Conservation (phyloP, 2,329 filamentous ascomycete species). For the Domatiomyces catenatus region DNA sequence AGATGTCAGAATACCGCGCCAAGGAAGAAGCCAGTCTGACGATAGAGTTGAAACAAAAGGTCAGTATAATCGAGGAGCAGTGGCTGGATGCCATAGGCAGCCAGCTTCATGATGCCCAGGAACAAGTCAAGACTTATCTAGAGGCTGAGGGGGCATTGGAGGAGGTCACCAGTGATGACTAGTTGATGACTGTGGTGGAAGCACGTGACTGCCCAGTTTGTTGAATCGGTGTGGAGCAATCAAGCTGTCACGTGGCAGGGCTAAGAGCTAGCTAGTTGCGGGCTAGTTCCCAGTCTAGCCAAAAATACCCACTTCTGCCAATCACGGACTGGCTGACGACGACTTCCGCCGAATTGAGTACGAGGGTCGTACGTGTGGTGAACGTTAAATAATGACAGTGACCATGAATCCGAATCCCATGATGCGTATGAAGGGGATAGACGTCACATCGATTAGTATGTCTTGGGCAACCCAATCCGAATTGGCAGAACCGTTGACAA, state of each 20-base stretch:
- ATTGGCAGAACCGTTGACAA: neutral
- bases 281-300: too few species aligned
- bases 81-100: constrained; percentile 79
- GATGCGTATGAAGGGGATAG: neutral
- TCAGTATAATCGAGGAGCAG: constrained; percentile 75
- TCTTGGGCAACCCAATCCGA: neutral
- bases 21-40: constrained; percentile 59
- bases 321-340: too few species aligned
- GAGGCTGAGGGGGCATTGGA: constrained; percentile 76
- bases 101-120: constrained; percentile 56
- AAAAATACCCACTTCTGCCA: too few species aligned
- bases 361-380: too few species aligned
- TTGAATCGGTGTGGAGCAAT: too few species aligned
- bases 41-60: constrained; percentile 82
- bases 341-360: too few species aligned
- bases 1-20: constrained; percentile 31
- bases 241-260: too few species aligned
- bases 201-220: too few species aligned
- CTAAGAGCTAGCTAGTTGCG: too few species aligned
- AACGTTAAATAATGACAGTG: neutral
- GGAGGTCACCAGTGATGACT: constrained; percentile 29
- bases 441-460: neutral
- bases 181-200: neutral
- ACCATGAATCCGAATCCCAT: too few species aligned
- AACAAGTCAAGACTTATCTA: constrained; percentile 57